A percentile compares a stretch with the other conserved stretches of the same genome.
Conservation (phyloP, 1,284 basidiomycete species). For the Tylopilus orsonianus region DNA sequence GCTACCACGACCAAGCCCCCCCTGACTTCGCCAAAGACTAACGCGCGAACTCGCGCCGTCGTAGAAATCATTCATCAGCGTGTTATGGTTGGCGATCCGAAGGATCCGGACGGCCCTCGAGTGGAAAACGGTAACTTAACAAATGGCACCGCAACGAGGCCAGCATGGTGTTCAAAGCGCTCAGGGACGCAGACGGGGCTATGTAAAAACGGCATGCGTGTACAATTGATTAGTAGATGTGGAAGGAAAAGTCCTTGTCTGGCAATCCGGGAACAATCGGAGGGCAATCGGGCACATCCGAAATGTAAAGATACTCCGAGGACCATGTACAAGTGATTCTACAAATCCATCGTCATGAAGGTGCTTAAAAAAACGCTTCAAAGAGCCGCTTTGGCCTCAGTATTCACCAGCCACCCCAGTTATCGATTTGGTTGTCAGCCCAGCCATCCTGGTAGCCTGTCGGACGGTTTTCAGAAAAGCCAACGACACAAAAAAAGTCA, state of each 20-base stretch:
- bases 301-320: constrained; percentile 1
- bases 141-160: neutral
- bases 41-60: constrained; percentile 1
- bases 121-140: neutral
- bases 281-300: neutral
- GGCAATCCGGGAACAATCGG: neutral
- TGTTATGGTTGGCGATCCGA: neutral
- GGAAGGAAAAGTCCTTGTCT: no score
- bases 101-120: neutral
- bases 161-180: neutral
- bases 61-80: constrained; percentile 14
- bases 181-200: neutral
- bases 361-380: neutral
- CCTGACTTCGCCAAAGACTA: neutral
- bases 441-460: constrained; percentile 27
- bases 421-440: constrained; percentile 4
- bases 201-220: neutral
- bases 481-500: neutral
- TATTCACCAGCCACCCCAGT: constrained; percentile 12
- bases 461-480: constrained; percentile 12
- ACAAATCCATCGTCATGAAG: constrained; percentile 20
- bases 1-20: neutral
- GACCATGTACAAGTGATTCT: constrained; percentile 15
- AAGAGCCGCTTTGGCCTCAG: neutral
- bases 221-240: no score